Evolutionary conservation across 2,329 filamentous ascomycete species (phyloP).

Genomic region (Fusarium pininemorale): DNA sequence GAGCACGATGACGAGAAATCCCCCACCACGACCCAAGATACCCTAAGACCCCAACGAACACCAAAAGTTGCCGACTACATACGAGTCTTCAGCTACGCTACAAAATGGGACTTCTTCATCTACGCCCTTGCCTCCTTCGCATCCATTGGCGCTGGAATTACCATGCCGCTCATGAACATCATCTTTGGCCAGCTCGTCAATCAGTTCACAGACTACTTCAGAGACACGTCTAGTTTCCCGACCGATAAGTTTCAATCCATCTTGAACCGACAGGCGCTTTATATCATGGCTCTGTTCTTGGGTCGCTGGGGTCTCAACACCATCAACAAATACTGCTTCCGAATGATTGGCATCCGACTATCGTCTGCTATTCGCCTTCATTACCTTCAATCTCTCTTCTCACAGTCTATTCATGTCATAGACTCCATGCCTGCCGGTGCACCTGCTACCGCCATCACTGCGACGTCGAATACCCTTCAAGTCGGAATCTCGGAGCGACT

Average conservation of each 20-base stretch:
- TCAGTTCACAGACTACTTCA: constrained; percentile 43
- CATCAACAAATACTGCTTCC: constrained; percentile 48
- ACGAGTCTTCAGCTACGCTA: constrained; percentile 45
- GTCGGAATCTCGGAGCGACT: constrained; percentile 64
- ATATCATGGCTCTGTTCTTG: constrained; percentile 39
- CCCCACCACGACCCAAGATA: not conserved
- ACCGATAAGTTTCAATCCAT: constrained; percentile 9
- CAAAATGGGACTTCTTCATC: constrained; percentile 44
- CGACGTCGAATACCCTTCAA: constrained; percentile 62
- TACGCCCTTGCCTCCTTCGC: constrained; percentile 44
- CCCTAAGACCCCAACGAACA: constrained; percentile 11
- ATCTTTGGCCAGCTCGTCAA: constrained; percentile 47
- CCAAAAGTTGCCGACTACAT: constrained; percentile 34
- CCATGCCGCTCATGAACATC: constrained; percentile 51
- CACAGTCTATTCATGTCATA: constrained; percentile 59
- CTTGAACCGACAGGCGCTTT: constrained; percentile 36
- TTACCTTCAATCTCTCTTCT: constrained; percentile 61
- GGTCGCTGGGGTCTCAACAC: constrained; percentile 37
- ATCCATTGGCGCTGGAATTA: constrained; percentile 47
- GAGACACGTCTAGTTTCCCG: constrained; percentile 27
- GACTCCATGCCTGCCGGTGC: constrained; percentile 61
- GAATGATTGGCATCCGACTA: constrained; percentile 60
- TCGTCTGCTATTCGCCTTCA: constrained; percentile 60
- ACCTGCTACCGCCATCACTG: constrained; percentile 62
- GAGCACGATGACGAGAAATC: not conserved